Evolutionary conservation across 2,329 filamentous ascomycete species (phyloP), one percentile per base, ranked within the genome.

Genomic region (Dactylellina parvicollis): DNA sequence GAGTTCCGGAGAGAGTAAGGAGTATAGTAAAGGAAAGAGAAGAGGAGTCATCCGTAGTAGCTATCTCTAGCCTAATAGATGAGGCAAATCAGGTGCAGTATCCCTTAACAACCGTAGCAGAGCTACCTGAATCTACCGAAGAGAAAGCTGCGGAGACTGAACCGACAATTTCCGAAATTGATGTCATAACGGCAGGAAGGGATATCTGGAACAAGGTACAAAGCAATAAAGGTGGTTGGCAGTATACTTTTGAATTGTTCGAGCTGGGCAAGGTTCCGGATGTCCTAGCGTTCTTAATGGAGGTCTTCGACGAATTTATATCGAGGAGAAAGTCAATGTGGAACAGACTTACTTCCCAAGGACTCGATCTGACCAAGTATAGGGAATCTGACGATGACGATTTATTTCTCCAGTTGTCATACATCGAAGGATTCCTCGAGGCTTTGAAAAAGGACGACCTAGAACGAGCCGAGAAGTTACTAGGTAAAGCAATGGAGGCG

Each of bases 371-470:
- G 1, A 10, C 24, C 2, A 5, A 3, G n/a, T 69, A 69, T 24
- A 34, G 18, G 26, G 32, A 36, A 16, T 46, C 55, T 3, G 36
- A 49, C 16, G 55, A 59, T 1, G 46, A 69, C 28, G 47, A 61
- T 8, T 36, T 67, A 22, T 69, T 69, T 26, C 20, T 69, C 3
- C 64, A 61, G 18, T 7, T n/a, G 2, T 69, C 64, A 2, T 69
- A 46, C 26, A 60, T 24, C 1, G 20, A 54, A 16, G 34, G 38
- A 3, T 12, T 36, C 2, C 12, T 69, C 9, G 38, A 69, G 22
- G 46, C 55, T 4, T 8, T 49, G 1, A 28, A 22, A 9, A 61
- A 46, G 32, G 47, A 46, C 2, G 55, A 69, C 20, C 2, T 26
- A 2, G 36, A 46, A 36, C 55, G 54, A n/a, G 55, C 64, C 0